Percentiles rank a stretch among this genome's conserved stretches.
These are phyloP conservation scores for Murraya paniculata DNA, from an alignment of 345 rosid species.

Conservation along the genomic window DNA sequence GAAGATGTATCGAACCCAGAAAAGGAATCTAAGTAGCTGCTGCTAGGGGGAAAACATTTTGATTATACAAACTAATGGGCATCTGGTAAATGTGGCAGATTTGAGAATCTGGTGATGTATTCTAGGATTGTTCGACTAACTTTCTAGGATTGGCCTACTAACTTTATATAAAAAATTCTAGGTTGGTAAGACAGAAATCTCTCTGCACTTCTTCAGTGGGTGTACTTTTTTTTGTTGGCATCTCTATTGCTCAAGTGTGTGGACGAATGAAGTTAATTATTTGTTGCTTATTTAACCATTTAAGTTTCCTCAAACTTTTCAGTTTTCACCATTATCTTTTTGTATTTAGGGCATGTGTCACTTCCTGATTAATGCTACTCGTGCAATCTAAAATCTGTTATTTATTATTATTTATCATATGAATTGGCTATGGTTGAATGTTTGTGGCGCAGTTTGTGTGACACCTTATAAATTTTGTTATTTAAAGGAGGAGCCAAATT, in stretches of 20 bases:
- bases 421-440: no score
- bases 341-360: not conserved
- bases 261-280: not conserved
- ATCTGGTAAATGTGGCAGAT: not conserved
- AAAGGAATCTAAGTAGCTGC: slow-evolving; percentile 15
- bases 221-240: not conserved
- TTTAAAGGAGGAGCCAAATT: not conserved
- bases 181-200: not conserved
- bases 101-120: not conserved
- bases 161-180: not conserved
- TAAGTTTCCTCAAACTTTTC: not conserved
- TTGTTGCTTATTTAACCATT: not conserved
- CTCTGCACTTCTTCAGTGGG: not conserved
- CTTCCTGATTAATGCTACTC: no score
- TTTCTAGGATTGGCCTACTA: slow-evolving; percentile 9
- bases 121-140: slow-evolving; percentile 14
- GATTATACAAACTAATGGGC: not conserved
- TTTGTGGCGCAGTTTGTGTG: no score
- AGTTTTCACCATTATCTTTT: not conserved
- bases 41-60: not conserved
- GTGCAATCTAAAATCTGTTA: no score
- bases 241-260: not conserved
- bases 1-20: slow-evolving; percentile 64
- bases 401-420: no score
- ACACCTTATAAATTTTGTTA: no score